Conservation (phyloP, 2,329 filamentous ascomycete genomes). For the Grosmannia penicillata region DNA sequence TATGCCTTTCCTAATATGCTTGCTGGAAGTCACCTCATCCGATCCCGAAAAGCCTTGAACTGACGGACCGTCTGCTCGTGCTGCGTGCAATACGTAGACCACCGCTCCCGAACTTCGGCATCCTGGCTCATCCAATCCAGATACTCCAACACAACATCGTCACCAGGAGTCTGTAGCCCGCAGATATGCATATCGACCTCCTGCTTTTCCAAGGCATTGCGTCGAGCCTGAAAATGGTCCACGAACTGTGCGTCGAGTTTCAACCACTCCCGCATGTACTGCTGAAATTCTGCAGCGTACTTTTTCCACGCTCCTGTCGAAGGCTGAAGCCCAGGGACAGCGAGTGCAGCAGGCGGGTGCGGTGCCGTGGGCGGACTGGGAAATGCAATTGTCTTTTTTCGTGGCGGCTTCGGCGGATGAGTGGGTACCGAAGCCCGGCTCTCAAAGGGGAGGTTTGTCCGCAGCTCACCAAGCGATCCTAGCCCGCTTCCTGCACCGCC, state of each 20-base stretch:
- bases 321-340: conserved; percentile 27
- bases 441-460: conserved; percentile 41
- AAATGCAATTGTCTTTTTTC: conserved; percentile 25
- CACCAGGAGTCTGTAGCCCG: conserved; percentile 27
- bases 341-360: conserved; percentile 26
- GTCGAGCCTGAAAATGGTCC: conserved; percentile 39
- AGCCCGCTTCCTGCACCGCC: conserved; percentile 23
- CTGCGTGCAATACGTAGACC: conserved; percentile 41
- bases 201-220: conserved; percentile 23
- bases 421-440: conserved; percentile 29
- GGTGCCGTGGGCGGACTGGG: conserved; percentile 35
- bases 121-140: conserved; percentile 48
- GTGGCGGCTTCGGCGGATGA: conserved; percentile 2
- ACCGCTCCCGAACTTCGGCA: conserved; percentile 43
- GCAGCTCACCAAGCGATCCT: conserved; percentile 38
- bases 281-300: conserved; percentile 37
- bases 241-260: conserved; percentile 37
- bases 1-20: too few species aligned
- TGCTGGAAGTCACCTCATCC: conserved; percentile 18
- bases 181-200: conserved; percentile 24
- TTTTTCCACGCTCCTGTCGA: conserved; percentile 28
- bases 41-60: conserved; percentile 34
- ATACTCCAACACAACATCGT: conserved; percentile 41
- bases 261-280: conserved; percentile 37
- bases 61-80: conserved; percentile 45